Evolutionary conservation across 2,329 filamentous ascomycete species (phyloP).

Genomic region (Neonectria punicea): DNA sequence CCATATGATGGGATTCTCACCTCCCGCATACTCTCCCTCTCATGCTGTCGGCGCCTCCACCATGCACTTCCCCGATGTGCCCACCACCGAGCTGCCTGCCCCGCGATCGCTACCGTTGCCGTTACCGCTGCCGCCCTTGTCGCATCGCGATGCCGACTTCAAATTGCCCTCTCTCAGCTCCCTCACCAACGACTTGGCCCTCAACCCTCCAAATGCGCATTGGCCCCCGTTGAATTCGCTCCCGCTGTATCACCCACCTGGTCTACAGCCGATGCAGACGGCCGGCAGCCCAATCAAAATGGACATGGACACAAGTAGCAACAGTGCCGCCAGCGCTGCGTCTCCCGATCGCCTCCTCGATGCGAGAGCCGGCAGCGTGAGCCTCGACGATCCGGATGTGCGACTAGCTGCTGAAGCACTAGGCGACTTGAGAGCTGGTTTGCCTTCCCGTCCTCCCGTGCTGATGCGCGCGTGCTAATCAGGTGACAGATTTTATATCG

Average conservation of each 20-base stretch:
- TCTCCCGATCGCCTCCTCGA: constrained; percentile 60
- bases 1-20: constrained; percentile 38
- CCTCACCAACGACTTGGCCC: constrained; percentile 45
- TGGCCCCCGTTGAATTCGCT: constrained; percentile 64
- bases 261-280: constrained; percentile 43
- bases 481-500: constrained; percentile 69
- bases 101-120: constrained; percentile 32
- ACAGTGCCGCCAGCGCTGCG: constrained; percentile 53
- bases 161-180: constrained; percentile 52
- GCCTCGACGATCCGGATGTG: constrained; percentile 73
- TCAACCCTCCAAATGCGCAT: constrained; percentile 35
- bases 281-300: constrained; percentile 59
- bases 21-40: constrained; percentile 38
- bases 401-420: constrained; percentile 79
- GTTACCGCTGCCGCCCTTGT: constrained; percentile 30
- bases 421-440: constrained; percentile 79
- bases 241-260: constrained; percentile 53
- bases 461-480: constrained; percentile 20
- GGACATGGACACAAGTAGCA: constrained; percentile 59
- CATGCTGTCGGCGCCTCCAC: constrained; percentile 31
- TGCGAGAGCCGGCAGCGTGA: constrained; percentile 62
- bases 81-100: constrained; percentile 39
- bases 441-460: constrained; percentile 8
- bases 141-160: constrained; percentile 42
- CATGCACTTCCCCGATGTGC: constrained; percentile 45